Conservation (phyloP, 805 yeast species). For the Metschnikowia lunata region DNA sequence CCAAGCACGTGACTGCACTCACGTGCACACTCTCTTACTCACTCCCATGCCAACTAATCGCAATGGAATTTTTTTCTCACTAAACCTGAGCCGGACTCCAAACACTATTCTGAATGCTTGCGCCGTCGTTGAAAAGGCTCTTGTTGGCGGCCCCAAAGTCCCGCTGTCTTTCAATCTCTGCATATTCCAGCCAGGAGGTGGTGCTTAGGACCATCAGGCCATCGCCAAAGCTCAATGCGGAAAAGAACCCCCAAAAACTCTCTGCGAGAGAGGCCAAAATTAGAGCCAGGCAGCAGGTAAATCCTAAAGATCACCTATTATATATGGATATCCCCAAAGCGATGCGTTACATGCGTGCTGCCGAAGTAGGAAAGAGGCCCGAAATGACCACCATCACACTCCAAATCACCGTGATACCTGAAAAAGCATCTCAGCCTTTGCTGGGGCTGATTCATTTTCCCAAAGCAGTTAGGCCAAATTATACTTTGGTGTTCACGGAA, state of each 20-base stretch:
- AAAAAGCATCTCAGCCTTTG: slow-evolving; percentile 72
- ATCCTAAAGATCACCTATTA: slow-evolving; percentile 49
- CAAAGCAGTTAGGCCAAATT: slow-evolving; percentile 60
- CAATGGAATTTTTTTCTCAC: background rate
- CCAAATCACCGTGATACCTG: slow-evolving; percentile 61
- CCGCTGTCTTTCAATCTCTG: slow-evolving; percentile 4
- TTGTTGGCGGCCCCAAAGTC: slow-evolving; percentile 1
- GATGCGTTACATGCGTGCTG: slow-evolving; percentile 74
- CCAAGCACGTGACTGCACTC: slow-evolving; percentile 2
- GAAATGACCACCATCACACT: slow-evolving; percentile 63
- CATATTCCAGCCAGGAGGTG: slow-evolving; percentile 2
- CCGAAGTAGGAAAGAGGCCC: slow-evolving; percentile 81
- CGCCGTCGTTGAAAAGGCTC: slow-evolving; percentile 1
- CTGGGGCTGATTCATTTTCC: slow-evolving; percentile 72
- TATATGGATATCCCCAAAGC: slow-evolving; percentile 73
- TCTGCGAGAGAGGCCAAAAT: slow-evolving; percentile 12
- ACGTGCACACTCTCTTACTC: background rate
- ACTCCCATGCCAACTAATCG: background rate
- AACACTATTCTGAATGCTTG: slow-evolving; percentile 4
- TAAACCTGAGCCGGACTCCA: too few relatives aligned
- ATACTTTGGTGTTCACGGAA: slow-evolving; percentile 64
- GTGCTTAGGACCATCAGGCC: slow-evolving; percentile 11
- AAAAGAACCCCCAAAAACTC: slow-evolving; percentile 14
- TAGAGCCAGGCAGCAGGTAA: slow-evolving; percentile 20
- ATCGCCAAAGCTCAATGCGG: slow-evolving; percentile 16